phyloP scores from a whole-genome alignment of 768 basidiomycete genomes.

The Suillus subluteus region DNA sequence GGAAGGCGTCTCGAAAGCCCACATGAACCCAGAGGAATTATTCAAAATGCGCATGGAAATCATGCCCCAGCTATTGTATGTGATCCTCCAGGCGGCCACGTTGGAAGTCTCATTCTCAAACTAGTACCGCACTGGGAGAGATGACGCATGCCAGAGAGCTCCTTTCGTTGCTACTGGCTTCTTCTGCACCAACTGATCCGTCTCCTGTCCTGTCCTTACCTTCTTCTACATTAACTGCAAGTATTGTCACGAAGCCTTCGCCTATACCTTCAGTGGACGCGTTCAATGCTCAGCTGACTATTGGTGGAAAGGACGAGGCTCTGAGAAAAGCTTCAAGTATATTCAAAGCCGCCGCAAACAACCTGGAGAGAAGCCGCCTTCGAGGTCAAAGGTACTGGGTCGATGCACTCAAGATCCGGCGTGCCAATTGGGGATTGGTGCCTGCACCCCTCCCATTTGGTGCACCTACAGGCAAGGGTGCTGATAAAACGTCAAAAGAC shows the following conservation, averaged over 20 bases:
- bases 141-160: constrained; percentile 79
- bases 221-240: constrained; percentile 54
- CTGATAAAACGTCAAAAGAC: constrained; percentile 80
- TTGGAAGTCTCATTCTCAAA: constrained; percentile 7
- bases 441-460: constrained; percentile 79
- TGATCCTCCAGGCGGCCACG: constrained; percentile 18
- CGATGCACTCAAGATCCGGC: constrained; percentile 75
- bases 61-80: constrained; percentile 73
- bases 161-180: constrained; percentile 58
- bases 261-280: constrained; percentile 67
- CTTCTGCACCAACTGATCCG: constrained; percentile 40
- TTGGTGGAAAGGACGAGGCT: constrained; percentile 83
- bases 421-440: constrained; percentile 79
- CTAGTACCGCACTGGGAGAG: constrained; percentile 76
- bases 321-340: constrained; percentile 73
- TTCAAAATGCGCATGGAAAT: constrained; percentile 75
- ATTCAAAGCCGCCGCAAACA: constrained; percentile 69
- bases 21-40: constrained; percentile 77
- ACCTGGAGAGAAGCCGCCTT: constrained; percentile 64
- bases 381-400: constrained; percentile 80
- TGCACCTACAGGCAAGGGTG: constrained; percentile 71
- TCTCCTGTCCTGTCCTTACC: constrained; percentile 33
- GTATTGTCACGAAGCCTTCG: constrained; percentile 67
- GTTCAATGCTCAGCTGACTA: constrained; percentile 70
- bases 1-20: constrained; percentile 26